phyloP scores from a whole-genome alignment of 148 eudicot genomes.

The Spergularia marina region DNA sequence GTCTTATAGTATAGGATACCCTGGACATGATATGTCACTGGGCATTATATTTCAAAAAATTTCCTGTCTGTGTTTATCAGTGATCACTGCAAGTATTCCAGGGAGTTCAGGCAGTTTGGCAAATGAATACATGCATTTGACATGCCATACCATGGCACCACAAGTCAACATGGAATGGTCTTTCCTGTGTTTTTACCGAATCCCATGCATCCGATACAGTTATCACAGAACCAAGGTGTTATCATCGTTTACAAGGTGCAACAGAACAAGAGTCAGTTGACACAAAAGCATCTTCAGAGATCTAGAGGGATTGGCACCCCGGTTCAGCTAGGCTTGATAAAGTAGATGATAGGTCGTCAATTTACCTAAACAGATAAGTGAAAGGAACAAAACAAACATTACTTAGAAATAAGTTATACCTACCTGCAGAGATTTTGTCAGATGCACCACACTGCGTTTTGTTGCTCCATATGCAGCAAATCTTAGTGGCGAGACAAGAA shows the following conservation, averaged over 20 bases:
- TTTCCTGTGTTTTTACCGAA: neutral
- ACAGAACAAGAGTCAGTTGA: neutral
- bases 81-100: too few species aligned
- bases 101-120: too few species aligned
- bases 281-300: neutral
- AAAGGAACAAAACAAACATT: neutral
- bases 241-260: neutral
- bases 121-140: too few species aligned
- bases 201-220: neutral
- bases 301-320: neutral
- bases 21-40: too few species aligned
- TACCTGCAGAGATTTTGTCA: slow-evolving; percentile 93
- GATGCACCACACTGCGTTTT: slow-evolving; percentile 95
- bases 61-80: too few species aligned
- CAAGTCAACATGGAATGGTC: neutral
- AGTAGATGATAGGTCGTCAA: neutral
- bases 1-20: too few species aligned
- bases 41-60: too few species aligned
- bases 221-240: too few species aligned
- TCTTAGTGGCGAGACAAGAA: slow-evolving; percentile 35
- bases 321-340: neutral
- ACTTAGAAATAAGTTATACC: slow-evolving; percentile 6
- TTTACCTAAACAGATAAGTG: neutral
- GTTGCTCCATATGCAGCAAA: slow-evolving; percentile 99
- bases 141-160: neutral